phyloP scores from a whole-genome alignment of 768 basidiomycete species.

The Suillus brevipes region DNA sequence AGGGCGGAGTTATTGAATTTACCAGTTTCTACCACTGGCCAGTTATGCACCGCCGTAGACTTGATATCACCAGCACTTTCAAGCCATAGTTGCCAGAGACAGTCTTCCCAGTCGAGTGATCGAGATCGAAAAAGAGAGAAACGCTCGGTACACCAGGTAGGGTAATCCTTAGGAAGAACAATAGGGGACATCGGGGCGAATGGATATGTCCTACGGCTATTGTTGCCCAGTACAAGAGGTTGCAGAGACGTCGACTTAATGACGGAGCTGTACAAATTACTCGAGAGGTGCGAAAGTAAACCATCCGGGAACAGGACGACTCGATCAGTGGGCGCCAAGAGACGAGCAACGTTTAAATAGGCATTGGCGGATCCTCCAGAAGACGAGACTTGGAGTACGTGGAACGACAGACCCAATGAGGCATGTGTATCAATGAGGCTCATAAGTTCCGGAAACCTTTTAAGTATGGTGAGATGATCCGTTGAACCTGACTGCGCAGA shows the following conservation, averaged over 20 bases:
- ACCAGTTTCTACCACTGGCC: neutral
- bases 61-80: slow-evolving; percentile 47
- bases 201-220: slow-evolving; percentile 36
- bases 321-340: slow-evolving; percentile 49
- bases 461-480: slow-evolving; percentile 16
- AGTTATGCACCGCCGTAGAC: neutral
- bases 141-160: slow-evolving; percentile 64
- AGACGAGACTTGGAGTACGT: slow-evolving; percentile 46
- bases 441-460: slow-evolving; percentile 19
- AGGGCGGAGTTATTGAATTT: neutral
- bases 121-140: slow-evolving; percentile 48
- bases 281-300: slow-evolving; percentile 29
- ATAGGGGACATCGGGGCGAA: slow-evolving; percentile 47
- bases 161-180: slow-evolving; percentile 42
- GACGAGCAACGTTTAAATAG: slow-evolving; percentile 63
- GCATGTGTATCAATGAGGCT: slow-evolving; percentile 15
- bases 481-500: slow-evolving; percentile 28
- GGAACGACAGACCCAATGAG: slow-evolving; percentile 36
- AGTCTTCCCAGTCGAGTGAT: slow-evolving; percentile 58
- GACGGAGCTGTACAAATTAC: slow-evolving; percentile 18
- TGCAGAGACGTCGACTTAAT: slow-evolving; percentile 11
- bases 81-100: slow-evolving; percentile 65
- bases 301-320: slow-evolving; percentile 55
- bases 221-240: slow-evolving; percentile 31
- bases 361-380: slow-evolving; percentile 45